Conservation (phyloP, 768 basidiomycete genomes). For the Naganishia randhawae region DNA sequence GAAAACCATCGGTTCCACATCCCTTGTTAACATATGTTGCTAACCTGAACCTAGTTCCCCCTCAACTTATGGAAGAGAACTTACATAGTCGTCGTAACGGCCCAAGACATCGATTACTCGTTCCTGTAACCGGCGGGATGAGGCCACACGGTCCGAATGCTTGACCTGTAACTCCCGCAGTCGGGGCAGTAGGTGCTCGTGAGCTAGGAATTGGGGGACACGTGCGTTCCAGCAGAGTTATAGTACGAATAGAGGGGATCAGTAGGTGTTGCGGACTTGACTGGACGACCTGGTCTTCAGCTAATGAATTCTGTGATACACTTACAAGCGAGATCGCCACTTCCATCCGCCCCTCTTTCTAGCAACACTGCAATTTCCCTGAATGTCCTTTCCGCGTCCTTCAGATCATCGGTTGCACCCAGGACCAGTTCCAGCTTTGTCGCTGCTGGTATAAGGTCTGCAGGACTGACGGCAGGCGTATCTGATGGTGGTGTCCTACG, state of each 20-base stretch:
- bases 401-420: conserved; percentile 21
- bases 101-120: conserved; percentile 10
- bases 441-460: conserved; percentile 20
- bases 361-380: conserved; percentile 26
- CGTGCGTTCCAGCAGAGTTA: too few relatives aligned
- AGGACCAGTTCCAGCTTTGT: conserved; percentile 29
- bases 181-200: conserved; percentile 7
- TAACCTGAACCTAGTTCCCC: too few relatives aligned
- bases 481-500: not conserved
- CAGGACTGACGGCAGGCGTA: not conserved
- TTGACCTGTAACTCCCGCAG: not conserved
- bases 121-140: conserved; percentile 14
- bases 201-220: too few relatives aligned
- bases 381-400: conserved; percentile 8
- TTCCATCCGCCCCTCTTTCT: conserved; percentile 20
- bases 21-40: too few relatives aligned
- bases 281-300: not conserved
- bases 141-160: not conserved
- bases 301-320: not conserved
- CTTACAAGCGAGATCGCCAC: conserved; percentile 26
- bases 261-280: too few relatives aligned
- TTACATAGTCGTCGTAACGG: conserved; percentile 30
- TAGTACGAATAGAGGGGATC: too few relatives aligned
- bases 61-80: too few relatives aligned
- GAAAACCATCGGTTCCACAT: not conserved